Evolutionary conservation across 2,329 filamentous ascomycete species (phyloP).

Genomic region (Botryotinia narcissicola): DNA sequence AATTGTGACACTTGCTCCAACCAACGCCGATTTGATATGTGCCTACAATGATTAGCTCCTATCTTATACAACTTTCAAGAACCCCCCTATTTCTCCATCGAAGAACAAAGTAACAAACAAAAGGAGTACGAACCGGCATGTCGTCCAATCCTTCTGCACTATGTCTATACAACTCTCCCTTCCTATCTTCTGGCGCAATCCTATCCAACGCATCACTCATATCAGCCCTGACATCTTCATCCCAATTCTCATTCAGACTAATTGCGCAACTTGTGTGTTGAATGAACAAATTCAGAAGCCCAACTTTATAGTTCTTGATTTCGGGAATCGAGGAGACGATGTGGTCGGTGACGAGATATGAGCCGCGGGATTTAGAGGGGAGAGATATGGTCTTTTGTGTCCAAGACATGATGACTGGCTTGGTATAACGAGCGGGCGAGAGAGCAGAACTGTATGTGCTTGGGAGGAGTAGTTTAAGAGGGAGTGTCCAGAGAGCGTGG

Average conservation of each 20-base stretch:
- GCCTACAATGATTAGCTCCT: slow-evolving; percentile 49
- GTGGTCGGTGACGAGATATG: slow-evolving; percentile 83
- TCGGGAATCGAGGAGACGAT: slow-evolving; percentile 73
- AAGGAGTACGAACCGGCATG: slow-evolving; percentile 68
- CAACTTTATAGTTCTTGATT: slow-evolving; percentile 78
- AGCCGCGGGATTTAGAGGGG: slow-evolving; percentile 73
- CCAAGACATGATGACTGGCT: slow-evolving; percentile 59
- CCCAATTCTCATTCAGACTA: slow-evolving; percentile 89
- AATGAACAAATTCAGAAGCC: slow-evolving; percentile 83
- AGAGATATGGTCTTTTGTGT: slow-evolving; percentile 82
- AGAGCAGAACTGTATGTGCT: slow-evolving; percentile 38
- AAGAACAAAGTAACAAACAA: not conserved
- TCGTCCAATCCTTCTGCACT: slow-evolving; percentile 86
- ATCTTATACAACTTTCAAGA: not conserved
- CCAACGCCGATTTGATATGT: slow-evolving; percentile 86
- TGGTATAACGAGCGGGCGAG: slow-evolving; percentile 40
- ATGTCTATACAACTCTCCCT: slow-evolving; percentile 78
- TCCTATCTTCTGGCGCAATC: slow-evolving; percentile 78
- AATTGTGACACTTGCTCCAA: slow-evolving; percentile 86
- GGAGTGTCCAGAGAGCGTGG: slow-evolving; percentile 51
- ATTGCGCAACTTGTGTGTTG: slow-evolving; percentile 94
- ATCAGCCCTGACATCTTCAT: slow-evolving; percentile 79
- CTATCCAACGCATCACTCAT: slow-evolving; percentile 90
- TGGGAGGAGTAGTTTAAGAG: slow-evolving; percentile 43
- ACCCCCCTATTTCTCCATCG: no score